Conservation (phyloP, 306 rosid species). For the Malus domestica region DNA sequence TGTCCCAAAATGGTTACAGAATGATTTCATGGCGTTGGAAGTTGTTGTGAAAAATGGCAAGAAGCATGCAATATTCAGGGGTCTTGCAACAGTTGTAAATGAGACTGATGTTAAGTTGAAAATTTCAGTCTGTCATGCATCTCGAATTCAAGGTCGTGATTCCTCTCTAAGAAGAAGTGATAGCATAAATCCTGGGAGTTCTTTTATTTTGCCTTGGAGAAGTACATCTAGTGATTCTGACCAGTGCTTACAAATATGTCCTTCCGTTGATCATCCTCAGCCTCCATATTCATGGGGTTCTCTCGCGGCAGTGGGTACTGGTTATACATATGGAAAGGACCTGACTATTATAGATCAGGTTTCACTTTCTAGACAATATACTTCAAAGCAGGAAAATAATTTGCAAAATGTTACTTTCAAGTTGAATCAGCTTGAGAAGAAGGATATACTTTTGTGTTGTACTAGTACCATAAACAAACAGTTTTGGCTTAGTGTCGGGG, state of each 20-base stretch:
- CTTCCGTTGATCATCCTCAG: constrained; percentile 45
- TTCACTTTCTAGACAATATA: constrained; percentile 39
- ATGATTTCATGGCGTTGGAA: constrained; percentile 74
- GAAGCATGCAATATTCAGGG: constrained; percentile 82
- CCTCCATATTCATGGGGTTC: constrained; percentile 68
- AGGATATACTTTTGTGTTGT: constrained; percentile 73
- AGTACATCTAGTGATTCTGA: constrained; percentile 66
- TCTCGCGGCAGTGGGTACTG: constrained; percentile 58
- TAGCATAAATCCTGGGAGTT: constrained; percentile 55
- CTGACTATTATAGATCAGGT: constrained; percentile 53
- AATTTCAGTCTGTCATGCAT: constrained; percentile 44
- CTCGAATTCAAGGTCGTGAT: constrained; percentile 32
- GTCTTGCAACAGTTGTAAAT: constrained; percentile 78
- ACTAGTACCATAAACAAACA: constrained; percentile 53
- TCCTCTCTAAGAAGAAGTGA: constrained; percentile 27
- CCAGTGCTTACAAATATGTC: constrained; percentile 64
- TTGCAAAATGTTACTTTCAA: constrained; percentile 44
- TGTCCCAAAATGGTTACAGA: constrained; percentile 60
- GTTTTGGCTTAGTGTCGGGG: constrained; percentile 77
- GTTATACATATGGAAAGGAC: constrained; percentile 65
- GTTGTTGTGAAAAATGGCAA: constrained; percentile 86
- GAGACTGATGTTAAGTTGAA: constrained; percentile 67
- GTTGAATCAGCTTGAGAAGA: constrained; percentile 86
- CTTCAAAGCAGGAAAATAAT: constrained; percentile 32
- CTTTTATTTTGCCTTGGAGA: constrained; percentile 73